phyloP scores from a whole-genome alignment of 257 asterid species.

The Solanum stenotomum region DNA sequence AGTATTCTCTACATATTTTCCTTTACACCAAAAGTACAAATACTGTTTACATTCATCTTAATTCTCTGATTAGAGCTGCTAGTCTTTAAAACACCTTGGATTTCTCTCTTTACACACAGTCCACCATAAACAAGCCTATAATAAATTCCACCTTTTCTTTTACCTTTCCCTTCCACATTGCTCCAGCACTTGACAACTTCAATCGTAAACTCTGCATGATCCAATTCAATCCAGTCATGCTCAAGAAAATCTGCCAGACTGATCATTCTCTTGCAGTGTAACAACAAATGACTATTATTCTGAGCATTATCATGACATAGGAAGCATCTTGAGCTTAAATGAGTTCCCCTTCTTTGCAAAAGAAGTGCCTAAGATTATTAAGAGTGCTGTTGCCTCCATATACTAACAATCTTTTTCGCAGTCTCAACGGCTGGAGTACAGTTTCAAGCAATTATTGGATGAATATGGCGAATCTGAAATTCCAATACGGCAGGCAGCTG shows the following conservation, averaged over 20 bases:
- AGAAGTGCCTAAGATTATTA: background rate
- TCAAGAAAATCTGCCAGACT: background rate
- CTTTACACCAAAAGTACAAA: background rate
- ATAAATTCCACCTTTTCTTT: background rate
- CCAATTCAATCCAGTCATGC: background rate
- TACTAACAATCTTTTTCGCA: constrained; percentile 4
- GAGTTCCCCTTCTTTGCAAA: background rate
- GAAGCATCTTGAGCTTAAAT: background rate
- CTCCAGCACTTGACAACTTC: background rate
- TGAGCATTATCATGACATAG: background rate
- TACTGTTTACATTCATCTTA: background rate
- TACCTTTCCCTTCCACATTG: background rate
- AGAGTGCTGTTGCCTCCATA: background rate
- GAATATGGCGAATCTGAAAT: constrained; percentile 15
- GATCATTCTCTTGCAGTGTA: background rate
- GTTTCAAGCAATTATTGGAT: constrained; percentile 18
- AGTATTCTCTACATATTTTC: background rate
- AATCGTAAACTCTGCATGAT: background rate
- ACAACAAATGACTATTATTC: background rate
- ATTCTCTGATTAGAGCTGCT: background rate
- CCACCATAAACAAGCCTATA: background rate
- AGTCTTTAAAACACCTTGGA: background rate
- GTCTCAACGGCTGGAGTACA: constrained; percentile 40
- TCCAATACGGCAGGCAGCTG: constrained; percentile 13
- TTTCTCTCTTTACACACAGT: background rate